Percentiles rank a stretch among this genome's conserved stretches.
Conservation (phyloP, 352 stramenopile species). For the Hyphochytrium catenoides region DNA sequence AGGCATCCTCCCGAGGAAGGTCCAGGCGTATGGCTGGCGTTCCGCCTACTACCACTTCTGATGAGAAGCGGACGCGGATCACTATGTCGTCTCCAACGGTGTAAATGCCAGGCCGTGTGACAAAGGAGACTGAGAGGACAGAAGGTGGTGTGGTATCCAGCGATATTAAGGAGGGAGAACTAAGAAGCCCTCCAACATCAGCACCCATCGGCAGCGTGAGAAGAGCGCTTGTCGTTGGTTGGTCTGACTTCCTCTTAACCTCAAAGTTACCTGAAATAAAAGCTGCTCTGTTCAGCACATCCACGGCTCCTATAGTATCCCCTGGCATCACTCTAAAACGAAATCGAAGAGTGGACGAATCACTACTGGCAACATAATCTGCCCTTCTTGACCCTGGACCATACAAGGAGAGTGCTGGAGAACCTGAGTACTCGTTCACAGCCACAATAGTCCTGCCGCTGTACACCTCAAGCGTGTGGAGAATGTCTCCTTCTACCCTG, state of each 20-base stretch:
- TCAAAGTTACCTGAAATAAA: no score
- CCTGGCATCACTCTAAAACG: conserved; percentile 25
- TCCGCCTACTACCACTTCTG: conserved; percentile 25
- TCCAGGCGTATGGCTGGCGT: conserved; percentile 20
- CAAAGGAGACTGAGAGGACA: conserved; percentile 17
- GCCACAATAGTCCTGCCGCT: conserved; percentile 15
- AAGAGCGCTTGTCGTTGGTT: conserved; percentile 20
- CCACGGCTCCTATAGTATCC: no score
- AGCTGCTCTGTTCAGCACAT: no score
- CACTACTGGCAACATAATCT: conserved; percentile 20
- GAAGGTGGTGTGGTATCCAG: conserved; percentile 22
- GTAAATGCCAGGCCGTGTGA: conserved; percentile 34
- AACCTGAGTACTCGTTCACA: no score
- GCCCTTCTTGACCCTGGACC: conserved; percentile 23
- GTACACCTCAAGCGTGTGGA: conserved; percentile 29
- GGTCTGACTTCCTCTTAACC: conserved; percentile 25
- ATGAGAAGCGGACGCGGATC: conserved; percentile 29
- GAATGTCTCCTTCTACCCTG: conserved; percentile 16
- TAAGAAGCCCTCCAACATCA: conserved; percentile 18
- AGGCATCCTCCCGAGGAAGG: no score
- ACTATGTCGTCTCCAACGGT: conserved; percentile 18
- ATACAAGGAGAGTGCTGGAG: conserved; percentile 14
- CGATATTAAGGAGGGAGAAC: conserved; percentile 12
- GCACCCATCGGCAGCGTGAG: conserved; percentile 19
- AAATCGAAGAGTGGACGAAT: conserved; percentile 21